Base-by-base conservation (phyloP, 306 rosid genomes). In the Rosa rugosa region DNA sequence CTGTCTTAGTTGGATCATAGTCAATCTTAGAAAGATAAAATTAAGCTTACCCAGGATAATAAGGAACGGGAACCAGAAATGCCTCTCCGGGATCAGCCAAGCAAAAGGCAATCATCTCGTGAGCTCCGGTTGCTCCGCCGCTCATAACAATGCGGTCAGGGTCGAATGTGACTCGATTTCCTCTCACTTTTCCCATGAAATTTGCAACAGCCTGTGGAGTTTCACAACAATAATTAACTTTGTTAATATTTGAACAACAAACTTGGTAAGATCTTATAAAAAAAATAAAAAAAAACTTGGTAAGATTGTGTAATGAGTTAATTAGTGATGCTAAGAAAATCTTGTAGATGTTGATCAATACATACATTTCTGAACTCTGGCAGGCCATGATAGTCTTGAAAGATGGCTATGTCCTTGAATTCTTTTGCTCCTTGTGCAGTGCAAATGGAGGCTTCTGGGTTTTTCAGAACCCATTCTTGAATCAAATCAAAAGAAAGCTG, bases 81-180 rank as follows among this genome's bases (percentile, higher is more conserved):
- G 97, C 97, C 23, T 93, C 97, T 0, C 90, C 92, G 6, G 91
- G 97, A 62, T 93, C 90, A 22, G 98, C 98, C 86, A 93, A 81
- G 86, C 98, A 91, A 27, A 93, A 93, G 49, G 85, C 89, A 6
- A 87, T 72, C 79, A 74, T 93, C 83, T 93, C 97, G 51, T 89
- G 96, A 69, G 96, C 98, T 49, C 98, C 97, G 0, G 98, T 93
- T 50, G 97, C 97, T 72, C 98, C 98, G 6, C 98, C 93, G 25
- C 97, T 90, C 98, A 93, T 91, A 25, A 93, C 96, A 76, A 93
- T 85, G 62, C 96, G 91, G 34, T 90, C 92, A 2, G 97, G 90
- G 41, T 90, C 88, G 47, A 89, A 93, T 5, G 34, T 80, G 1
- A 90, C 98, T 75, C 88, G 81, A 60, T 90, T 83, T 47, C 94